A percentile compares a stretch with the other conserved stretches of the same genome.
Conservation (phyloP, 176 grass and related monocot genomes). For the Tillandsia leiboldiana region DNA sequence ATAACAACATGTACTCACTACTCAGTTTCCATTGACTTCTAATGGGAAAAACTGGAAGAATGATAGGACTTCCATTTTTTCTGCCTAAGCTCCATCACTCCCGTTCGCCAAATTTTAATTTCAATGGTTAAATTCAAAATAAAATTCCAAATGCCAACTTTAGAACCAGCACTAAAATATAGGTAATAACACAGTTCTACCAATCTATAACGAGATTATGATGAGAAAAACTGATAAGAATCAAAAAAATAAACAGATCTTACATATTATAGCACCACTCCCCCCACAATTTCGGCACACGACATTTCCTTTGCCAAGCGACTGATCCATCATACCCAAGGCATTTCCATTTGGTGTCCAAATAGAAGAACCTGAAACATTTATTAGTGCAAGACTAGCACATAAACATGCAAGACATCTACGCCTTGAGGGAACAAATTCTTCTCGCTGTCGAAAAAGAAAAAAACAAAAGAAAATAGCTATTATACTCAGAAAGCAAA, state of each 20-base stretch:
- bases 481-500: not conserved
- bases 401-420: slow-evolving; percentile 67
- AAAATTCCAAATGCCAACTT: too few relatives aligned
- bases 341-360: slow-evolving; percentile 39
- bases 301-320: slow-evolving; percentile 34
- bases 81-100: too few relatives aligned
- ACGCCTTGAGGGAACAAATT: slow-evolving; percentile 38
- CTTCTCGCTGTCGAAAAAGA: slow-evolving; percentile 29
- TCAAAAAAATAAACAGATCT: slow-evolving; percentile 15
- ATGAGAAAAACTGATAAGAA: not conserved
- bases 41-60: too few relatives aligned
- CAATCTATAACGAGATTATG: too few relatives aligned
- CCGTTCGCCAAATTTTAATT: too few relatives aligned
- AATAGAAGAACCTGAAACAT: slow-evolving; percentile 34
- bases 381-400: slow-evolving; percentile 52
- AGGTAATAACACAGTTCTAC: too few relatives aligned
- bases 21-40: too few relatives aligned
- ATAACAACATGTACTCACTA: too few relatives aligned
- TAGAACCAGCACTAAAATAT: too few relatives aligned
- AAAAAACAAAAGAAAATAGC: not conserved
- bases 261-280: slow-evolving; percentile 82
- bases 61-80: too few relatives aligned
- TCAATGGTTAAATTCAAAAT: too few relatives aligned
- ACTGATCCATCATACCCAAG: slow-evolving; percentile 23
- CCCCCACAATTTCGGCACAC: slow-evolving; percentile 81